Evolutionary conservation across 2,329 filamentous ascomycete species (phyloP).

Genomic region (Beauveria sp.): DNA sequence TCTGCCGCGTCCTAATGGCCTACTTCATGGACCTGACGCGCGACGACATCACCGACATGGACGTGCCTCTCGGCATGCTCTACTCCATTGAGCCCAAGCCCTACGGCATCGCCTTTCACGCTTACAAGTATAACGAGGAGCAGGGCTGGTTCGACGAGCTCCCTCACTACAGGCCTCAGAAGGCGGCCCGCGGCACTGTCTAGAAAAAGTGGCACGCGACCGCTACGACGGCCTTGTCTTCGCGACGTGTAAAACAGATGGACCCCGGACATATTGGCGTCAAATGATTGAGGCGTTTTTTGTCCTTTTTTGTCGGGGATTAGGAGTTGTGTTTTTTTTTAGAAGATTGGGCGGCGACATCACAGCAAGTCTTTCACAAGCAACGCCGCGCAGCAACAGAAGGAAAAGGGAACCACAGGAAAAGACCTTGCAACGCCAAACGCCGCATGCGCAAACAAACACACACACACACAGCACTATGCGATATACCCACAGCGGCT

Average conservation of each 20-base stretch:
- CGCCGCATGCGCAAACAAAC: neutral
- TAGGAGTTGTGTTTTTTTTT: neutral
- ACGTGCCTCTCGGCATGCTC: slow-evolving; percentile 86
- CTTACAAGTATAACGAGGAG: slow-evolving; percentile 79
- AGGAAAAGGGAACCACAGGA: slow-evolving; percentile 7
- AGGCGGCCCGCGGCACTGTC: slow-evolving; percentile 27
- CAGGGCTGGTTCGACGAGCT: slow-evolving; percentile 77
- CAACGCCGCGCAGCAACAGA: neutral
- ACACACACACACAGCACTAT: neutral
- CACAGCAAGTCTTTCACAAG: neutral
- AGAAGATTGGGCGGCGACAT: neutral
- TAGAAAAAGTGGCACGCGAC: slow-evolving; percentile 2
- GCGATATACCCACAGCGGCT: neutral
- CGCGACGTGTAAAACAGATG: slow-evolving; percentile 6
- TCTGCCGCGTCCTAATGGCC: slow-evolving; percentile 85
- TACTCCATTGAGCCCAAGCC: slow-evolving; percentile 96
- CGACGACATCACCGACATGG: slow-evolving; percentile 87
- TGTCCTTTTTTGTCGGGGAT: neutral
- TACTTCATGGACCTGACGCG: slow-evolving; percentile 93
- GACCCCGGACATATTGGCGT: neutral
- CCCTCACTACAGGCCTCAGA: slow-evolving; percentile 71
- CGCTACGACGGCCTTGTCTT: neutral
- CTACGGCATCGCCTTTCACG: slow-evolving; percentile 95
- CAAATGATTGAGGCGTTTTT: neutral
- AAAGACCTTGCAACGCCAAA: slow-evolving; percentile 1